A percentile compares a stretch with the other conserved stretches of the same genome.
Conservation (phyloP, 1,139 yeast species). For the Sugiyamaella neomexicana region DNA sequence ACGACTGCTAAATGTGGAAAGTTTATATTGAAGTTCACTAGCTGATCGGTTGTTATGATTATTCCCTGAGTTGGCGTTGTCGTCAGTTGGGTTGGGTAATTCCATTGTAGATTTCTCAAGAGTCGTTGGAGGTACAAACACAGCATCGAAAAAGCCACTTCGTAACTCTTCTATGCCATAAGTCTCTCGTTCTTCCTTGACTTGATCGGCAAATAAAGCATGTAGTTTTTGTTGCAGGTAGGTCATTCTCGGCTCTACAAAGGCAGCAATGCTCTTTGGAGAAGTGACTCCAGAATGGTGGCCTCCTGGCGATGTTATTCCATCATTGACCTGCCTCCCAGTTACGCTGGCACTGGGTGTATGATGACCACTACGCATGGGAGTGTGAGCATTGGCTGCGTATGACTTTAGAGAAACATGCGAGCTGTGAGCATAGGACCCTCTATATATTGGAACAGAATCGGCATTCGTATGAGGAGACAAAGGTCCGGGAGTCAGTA, state of each 20-base stretch:
- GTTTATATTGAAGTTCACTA: background rate
- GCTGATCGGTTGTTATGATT: background rate
- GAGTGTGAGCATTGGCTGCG: slow-evolving; percentile 1
- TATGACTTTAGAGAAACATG: slow-evolving; percentile 16
- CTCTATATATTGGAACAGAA: slow-evolving; percentile 26
- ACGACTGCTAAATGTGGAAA: background rate
- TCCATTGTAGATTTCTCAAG: slow-evolving; percentile 27
- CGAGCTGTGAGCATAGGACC: slow-evolving; percentile 26
- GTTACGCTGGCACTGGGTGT: background rate
- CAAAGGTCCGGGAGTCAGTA: background rate
- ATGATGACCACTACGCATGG: background rate
- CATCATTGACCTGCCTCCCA: background rate
- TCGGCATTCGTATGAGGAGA: slow-evolving; percentile 15
- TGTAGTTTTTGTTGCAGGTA: slow-evolving; percentile 21
- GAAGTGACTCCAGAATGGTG: slow-evolving; percentile 4
- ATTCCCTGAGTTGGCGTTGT: background rate
- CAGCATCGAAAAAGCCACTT: slow-evolving; percentile 52
- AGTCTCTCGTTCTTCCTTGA: slow-evolving; percentile 36
- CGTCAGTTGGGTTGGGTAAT: background rate
- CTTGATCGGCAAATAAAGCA: slow-evolving; percentile 23
- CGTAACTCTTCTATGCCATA: slow-evolving; percentile 48
- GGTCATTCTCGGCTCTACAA: slow-evolving; percentile 19
- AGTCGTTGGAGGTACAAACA: slow-evolving; percentile 41
- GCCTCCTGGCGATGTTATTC: background rate
- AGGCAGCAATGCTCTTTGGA: slow-evolving; percentile 2